These are phyloP conservation scores for Arctostaphylos glauca DNA, from an alignment of 148 eudicot species.

Conservation along the genomic window DNA sequence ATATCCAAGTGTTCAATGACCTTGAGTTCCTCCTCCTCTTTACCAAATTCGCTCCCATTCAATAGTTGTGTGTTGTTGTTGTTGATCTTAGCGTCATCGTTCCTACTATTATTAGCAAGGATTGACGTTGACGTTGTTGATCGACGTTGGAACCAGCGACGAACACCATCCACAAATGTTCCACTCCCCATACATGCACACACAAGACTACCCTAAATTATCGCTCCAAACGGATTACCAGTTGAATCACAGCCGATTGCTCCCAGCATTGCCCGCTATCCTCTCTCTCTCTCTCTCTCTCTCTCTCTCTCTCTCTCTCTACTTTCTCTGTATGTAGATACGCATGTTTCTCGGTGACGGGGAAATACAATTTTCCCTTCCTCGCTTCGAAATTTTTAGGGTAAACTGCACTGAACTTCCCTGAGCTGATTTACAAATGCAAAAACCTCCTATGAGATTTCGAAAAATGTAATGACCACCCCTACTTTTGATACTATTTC, in stretches of 20 bases:
- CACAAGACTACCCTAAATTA: slow-evolving; percentile 4
- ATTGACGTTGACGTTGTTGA: slow-evolving; percentile 14
- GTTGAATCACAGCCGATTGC: slow-evolving; percentile 15
- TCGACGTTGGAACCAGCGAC: slow-evolving; percentile 72
- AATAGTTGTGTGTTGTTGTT: slow-evolving; percentile 8
- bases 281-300: background rate
- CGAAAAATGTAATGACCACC: too few relatives aligned
- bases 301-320: background rate
- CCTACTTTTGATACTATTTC: too few relatives aligned
- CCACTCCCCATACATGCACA: slow-evolving; percentile 37
- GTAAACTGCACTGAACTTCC: too few relatives aligned
- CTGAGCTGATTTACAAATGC: too few relatives aligned
- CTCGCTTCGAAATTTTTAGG: too few relatives aligned
- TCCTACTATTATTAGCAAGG: background rate
- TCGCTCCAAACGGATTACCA: slow-evolving; percentile 7
- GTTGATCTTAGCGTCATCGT: slow-evolving; percentile 2
- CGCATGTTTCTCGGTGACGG: too few relatives aligned
- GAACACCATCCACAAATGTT: slow-evolving; percentile 76
- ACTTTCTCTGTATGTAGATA: background rate
- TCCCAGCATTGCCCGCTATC: slow-evolving; percentile 17
- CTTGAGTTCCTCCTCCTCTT: slow-evolving; percentile 23
- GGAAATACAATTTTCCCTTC: too few relatives aligned
- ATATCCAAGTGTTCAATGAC: slow-evolving; percentile 47
- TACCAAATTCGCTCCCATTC: background rate
- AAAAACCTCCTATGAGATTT: too few relatives aligned